These are phyloP conservation scores for Lichtheimia hyalospora DNA, from an alignment of 371 early-diverging fungal genomes.

Conservation along the genomic window DNA sequence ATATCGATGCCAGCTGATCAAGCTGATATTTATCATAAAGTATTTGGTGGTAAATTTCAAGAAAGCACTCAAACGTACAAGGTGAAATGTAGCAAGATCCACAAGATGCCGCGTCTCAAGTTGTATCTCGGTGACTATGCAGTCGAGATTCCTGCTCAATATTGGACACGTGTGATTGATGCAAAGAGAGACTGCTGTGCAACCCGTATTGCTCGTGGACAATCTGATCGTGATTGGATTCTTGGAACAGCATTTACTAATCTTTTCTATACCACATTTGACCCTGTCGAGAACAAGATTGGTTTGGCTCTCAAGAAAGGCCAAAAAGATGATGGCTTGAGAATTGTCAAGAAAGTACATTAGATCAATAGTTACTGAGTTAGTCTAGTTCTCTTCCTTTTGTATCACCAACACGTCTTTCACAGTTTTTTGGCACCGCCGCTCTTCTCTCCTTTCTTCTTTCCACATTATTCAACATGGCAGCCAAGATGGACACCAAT, in stretches of 20 bases:
- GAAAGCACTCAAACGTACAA: constrained; percentile 24
- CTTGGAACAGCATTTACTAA: constrained; percentile 44
- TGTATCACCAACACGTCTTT: constrained; percentile 1
- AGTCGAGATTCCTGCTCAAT: constrained; percentile 39
- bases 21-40: constrained; percentile 42
- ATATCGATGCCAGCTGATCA: constrained; percentile 43
- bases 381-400: neutral
- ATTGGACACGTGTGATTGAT: constrained; percentile 38
- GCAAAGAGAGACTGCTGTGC: constrained; percentile 34
- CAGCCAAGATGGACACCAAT: constrained; percentile 65
- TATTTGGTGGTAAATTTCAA: constrained; percentile 34
- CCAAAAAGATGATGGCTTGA: constrained; percentile 30
- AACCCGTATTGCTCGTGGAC: constrained; percentile 40
- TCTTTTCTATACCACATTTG: constrained; percentile 44
- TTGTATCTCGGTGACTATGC: constrained; percentile 33
- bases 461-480: constrained; percentile 7
- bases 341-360: constrained; percentile 28
- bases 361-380: neutral
- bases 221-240: constrained; percentile 40
- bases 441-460: neutral
- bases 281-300: constrained; percentile 36
- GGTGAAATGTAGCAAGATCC: constrained; percentile 38
- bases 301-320: constrained; percentile 46
- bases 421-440: neutral
- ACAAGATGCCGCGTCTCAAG: constrained; percentile 35